These are phyloP conservation scores for Colletotrichum trifolii DNA, from an alignment of 2,329 filamentous ascomycete genomes.

Conservation along the genomic window DNA sequence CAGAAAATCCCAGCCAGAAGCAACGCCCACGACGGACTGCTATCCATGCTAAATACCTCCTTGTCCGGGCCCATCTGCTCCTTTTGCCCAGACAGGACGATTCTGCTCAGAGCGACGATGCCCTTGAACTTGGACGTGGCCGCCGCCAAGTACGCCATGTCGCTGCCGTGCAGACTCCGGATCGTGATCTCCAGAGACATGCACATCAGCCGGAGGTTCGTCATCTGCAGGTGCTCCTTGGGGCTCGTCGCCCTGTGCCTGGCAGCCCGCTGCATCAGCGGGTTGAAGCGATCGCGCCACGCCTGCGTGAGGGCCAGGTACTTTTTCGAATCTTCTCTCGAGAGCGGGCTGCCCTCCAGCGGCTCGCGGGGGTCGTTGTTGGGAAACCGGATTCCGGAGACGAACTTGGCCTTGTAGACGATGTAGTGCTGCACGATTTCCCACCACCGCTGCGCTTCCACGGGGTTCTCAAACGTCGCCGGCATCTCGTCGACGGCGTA, in stretches of 20 bases:
- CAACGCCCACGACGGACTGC: constrained; percentile 48
- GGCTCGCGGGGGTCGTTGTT: neutral
- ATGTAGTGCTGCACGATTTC: constrained; percentile 23
- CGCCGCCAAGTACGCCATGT: neutral
- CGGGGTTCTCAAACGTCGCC: neutral
- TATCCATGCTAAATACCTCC: constrained; percentile 28
- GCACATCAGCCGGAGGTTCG: constrained; percentile 9
- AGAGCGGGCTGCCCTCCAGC: neutral
- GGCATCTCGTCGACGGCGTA: constrained; percentile 31
- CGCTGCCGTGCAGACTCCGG: constrained; percentile 8
- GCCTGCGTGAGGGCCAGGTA: constrained; percentile 33
- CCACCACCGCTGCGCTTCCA: constrained; percentile 23
- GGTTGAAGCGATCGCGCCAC: constrained; percentile 1
- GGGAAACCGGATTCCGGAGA: constrained; percentile 35
- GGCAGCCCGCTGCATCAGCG: neutral
- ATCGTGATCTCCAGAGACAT: constrained; percentile 18
- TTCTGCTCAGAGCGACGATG: constrained; percentile 9
- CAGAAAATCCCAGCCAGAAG: constrained; percentile 54
- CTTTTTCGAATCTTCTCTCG: neutral
- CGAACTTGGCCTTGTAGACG: constrained; percentile 9
- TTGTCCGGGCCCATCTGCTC: neutral
- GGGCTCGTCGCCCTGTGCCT: neutral
- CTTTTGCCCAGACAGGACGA: constrained; percentile 1
- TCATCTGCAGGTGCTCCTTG: constrained; percentile 2
- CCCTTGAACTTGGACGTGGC: constrained; percentile 4